A percentile compares a stretch with the other conserved stretches of the same genome.
Conservation (phyloP, 1,284 basidiomycete genomes). For the Ustilago nuda region DNA sequence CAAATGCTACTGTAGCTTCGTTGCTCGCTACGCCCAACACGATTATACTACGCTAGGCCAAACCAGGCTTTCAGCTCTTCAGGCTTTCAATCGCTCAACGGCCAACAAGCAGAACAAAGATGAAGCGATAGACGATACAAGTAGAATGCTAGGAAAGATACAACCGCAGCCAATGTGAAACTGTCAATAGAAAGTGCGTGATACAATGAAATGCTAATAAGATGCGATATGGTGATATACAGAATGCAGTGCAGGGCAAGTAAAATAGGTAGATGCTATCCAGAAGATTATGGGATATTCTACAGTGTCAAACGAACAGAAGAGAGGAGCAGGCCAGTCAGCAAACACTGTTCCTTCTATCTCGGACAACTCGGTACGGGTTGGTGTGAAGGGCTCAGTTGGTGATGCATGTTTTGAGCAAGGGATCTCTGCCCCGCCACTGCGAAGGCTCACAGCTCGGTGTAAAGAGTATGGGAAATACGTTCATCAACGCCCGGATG, state of each 20-base stretch:
- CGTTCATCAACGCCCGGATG: conserved; percentile 48
- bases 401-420: conserved; percentile 60
- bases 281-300: not conserved
- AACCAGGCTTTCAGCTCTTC: not conserved
- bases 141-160: conserved; percentile 8
- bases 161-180: conserved; percentile 10
- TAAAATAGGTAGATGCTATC: not conserved
- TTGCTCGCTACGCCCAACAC: not conserved
- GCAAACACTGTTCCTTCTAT: conserved; percentile 9
- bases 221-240: conserved; percentile 27
- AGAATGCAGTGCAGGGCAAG: conserved; percentile 32
- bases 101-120: not conserved
- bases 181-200: conserved; percentile 4
- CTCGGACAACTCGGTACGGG: not conserved
- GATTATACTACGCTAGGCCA: not conserved
- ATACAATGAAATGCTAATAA: conserved; percentile 17
- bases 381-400: conserved; percentile 45
- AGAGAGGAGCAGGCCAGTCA: conserved; percentile 8
- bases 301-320: not conserved
- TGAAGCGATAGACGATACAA: not conserved
- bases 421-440: conserved; percentile 55
- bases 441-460: conserved; percentile 58
- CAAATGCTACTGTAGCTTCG: not conserved
- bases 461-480: conserved; percentile 53
- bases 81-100: not conserved